phyloP scores from a whole-genome alignment of 2,329 filamentous ascomycete species.

The Xylaria sp. region DNA sequence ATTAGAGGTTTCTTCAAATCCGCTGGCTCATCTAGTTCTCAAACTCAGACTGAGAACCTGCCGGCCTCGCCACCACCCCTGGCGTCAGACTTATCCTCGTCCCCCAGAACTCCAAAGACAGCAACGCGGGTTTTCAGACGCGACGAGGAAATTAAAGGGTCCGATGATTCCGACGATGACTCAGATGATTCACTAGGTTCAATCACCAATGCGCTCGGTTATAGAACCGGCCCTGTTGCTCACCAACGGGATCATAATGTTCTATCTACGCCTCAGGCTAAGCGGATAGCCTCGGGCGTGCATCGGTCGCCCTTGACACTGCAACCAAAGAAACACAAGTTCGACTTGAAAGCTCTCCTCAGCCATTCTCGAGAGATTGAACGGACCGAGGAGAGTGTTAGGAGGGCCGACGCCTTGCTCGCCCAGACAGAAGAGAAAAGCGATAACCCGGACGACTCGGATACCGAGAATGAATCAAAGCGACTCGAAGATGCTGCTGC shows the following conservation, averaged over 20 bases:
- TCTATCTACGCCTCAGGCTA: conserved; percentile 59
- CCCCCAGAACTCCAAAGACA: conserved; percentile 47
- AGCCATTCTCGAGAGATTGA: conserved; percentile 69
- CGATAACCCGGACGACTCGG: conserved; percentile 40
- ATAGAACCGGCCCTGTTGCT: conserved; percentile 39
- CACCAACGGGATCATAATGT: conserved; percentile 39
- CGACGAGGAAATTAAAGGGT: conserved; percentile 72
- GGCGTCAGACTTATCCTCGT: conserved; percentile 41
- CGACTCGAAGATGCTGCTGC: conserved; percentile 59
- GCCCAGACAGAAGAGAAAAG: conserved; percentile 38
- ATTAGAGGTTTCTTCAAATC: conserved; percentile 50
- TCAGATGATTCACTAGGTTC: conserved; percentile 66
- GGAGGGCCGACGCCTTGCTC: conserved; percentile 55
- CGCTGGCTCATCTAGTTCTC: conserved; percentile 33
- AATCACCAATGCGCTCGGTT: conserved; percentile 61
- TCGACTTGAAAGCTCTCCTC: conserved; percentile 71
- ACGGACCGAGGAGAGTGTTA: conserved; percentile 66
- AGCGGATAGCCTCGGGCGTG: conserved; percentile 55
- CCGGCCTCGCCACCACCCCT: conserved; percentile 32
- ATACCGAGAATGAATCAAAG: conserved; percentile 52
- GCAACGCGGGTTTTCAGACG: conserved; percentile 53
- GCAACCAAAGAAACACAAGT: conserved; percentile 65
- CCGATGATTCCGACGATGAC: conserved; percentile 77
- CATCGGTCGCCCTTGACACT: conserved; percentile 62
- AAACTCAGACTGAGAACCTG: conserved; percentile 24